Evolutionary conservation across 2,329 filamentous ascomycete genomes (phyloP), one percentile per base, ranked within the genome.

Genomic region (Plenodomus biglobosus): DNA sequence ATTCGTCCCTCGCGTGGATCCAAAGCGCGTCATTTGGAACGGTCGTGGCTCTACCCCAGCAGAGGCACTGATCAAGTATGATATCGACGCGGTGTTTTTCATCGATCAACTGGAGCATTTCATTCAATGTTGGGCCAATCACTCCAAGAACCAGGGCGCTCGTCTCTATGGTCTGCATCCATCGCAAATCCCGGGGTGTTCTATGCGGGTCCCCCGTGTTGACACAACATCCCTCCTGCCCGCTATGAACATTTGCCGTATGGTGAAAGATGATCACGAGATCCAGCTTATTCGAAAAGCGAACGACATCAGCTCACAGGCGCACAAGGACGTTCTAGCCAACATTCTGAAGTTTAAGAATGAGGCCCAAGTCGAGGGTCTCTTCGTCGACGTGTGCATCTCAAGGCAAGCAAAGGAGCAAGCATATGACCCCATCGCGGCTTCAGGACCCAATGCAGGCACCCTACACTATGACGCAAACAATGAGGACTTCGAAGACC

Each of bases 351-450:
- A 69, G 1, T 82, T 92, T 52, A 78, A 73, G 16, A 95, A 88
- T 59, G 92, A 99, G 75, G 83, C 88, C 30, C 85, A 96, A 59
- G 81, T 96, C 20, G 88, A 96, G 66, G 90, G 88, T 37, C 76
- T 86, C 10, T 95, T 95, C 66, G 76, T 86, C 19, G 80, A 83
- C 27, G 81, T 82, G 18, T 96, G 90, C 68, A 84, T 88, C 41
- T 80, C 85, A 7, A 78, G 81, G 43, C 88, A 87, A 53, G 87
- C 89, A 3, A 87, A 87, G 55, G 77, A 83, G 42, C 89, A 95
- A 75, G 85, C 92, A 0, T 99, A 99, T 68, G 83, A 86, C 39
- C 82, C 91, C n/a, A 96, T 99, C 59, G 90, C 89, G 38, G 92
- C 88, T 1, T 84, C 87, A 1, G 92, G 92, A 1, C 68, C 78